Percentiles rank a stretch among this genome's conserved stretches.
phyloP scores from a whole-genome alignment of 768 basidiomycete species.

The Leccinum longicurvipes region DNA sequence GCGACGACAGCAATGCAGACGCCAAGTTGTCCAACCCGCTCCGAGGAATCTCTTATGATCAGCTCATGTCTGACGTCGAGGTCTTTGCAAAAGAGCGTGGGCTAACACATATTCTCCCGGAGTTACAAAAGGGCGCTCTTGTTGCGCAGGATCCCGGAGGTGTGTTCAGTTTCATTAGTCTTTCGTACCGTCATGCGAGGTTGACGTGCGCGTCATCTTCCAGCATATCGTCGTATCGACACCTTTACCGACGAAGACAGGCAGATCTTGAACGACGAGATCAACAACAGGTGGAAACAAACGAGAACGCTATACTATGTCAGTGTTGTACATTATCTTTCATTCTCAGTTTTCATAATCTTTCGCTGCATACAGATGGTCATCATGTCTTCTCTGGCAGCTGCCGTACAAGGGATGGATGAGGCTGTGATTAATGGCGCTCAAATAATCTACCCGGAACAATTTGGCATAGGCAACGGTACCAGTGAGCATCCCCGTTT shows the following conservation, averaged over 20 bases:
- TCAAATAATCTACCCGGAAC: constrained; percentile 44
- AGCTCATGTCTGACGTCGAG: constrained; percentile 58
- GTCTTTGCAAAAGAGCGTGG: constrained; percentile 49
- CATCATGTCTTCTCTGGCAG: constrained; percentile 64
- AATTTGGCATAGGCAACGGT: constrained; percentile 48
- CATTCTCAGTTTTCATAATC: constrained; percentile 20
- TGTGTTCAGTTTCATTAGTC: constrained; percentile 36
- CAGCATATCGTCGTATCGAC: constrained; percentile 38
- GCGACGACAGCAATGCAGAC: constrained; percentile 30
- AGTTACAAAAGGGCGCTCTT: constrained; percentile 69
- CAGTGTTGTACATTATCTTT: neutral
- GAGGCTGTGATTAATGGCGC: constrained; percentile 46
- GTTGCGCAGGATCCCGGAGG: constrained; percentile 62
- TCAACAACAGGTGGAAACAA: constrained; percentile 47
- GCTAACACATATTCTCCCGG: constrained; percentile 37
- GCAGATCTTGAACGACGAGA: constrained; percentile 41
- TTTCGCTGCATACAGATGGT: constrained; percentile 42
- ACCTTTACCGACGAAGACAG: constrained; percentile 45
- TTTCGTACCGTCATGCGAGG: constrained; percentile 33
- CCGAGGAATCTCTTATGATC: constrained; percentile 54
- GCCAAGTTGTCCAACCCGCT: constrained; percentile 56
- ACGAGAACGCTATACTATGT: constrained; percentile 45
- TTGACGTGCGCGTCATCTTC: constrained; percentile 4
- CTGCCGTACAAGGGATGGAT: constrained; percentile 67
- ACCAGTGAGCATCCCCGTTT: constrained; percentile 9